phyloP scores from a whole-genome alignment of 768 basidiomycete genomes.

The Lentinula lateritia region DNA sequence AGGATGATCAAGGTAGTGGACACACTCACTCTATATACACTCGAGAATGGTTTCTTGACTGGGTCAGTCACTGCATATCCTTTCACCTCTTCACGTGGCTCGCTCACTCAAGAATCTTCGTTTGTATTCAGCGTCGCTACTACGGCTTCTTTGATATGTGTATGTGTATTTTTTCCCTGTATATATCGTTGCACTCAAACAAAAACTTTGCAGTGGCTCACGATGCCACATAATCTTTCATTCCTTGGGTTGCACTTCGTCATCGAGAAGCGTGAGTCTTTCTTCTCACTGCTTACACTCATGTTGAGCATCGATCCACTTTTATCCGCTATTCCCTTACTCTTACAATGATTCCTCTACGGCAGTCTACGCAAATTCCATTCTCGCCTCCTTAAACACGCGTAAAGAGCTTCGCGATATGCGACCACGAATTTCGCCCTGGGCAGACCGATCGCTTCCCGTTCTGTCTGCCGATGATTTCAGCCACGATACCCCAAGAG shows the following conservation, averaged over 20 bases:
- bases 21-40: slow-evolving; percentile 31
- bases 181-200: not conserved
- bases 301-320: not conserved
- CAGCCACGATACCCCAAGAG: not conserved
- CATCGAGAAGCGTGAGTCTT: slow-evolving; percentile 36
- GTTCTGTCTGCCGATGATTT: slow-evolving; percentile 4
- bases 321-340: too few species aligned
- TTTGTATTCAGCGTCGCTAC: slow-evolving; percentile 28
- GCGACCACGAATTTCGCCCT: slow-evolving; percentile 3
- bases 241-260: slow-evolving; percentile 45
- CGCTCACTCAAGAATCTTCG: not conserved
- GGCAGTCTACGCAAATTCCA: slow-evolving; percentile 31
- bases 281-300: not conserved
- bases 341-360: not conserved
- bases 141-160: slow-evolving; percentile 35
- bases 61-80: slow-evolving; percentile 19
- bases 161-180: slow-evolving; percentile 15
- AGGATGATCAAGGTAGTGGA: slow-evolving; percentile 35
- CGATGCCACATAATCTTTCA: slow-evolving; percentile 34
- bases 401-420: slow-evolving; percentile 19
- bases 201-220: slow-evolving; percentile 28
- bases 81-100: not conserved
- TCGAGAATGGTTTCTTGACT: slow-evolving; percentile 37
- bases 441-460: slow-evolving; percentile 1
- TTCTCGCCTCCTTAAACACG: slow-evolving; percentile 26